Evolutionary conservation across 768 basidiomycete genomes (phyloP).

Genomic region (Lyophyllum atratum): DNA sequence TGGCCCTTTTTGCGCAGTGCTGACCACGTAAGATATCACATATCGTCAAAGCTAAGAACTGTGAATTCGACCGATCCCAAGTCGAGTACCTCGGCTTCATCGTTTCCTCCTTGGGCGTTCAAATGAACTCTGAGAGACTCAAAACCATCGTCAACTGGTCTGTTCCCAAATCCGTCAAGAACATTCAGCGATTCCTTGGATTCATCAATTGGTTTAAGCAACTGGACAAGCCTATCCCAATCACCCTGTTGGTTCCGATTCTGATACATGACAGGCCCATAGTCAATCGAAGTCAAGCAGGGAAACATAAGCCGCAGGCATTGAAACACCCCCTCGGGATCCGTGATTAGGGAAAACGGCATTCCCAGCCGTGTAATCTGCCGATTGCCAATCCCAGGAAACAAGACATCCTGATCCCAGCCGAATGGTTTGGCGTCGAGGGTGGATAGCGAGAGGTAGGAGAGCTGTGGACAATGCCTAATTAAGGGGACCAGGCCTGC

Average conservation of each 20-base stretch:
- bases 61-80: constrained; percentile 26
- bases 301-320: neutral
- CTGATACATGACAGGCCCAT: no score
- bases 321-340: neutral
- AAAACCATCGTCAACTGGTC: constrained; percentile 36
- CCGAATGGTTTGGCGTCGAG: neutral
- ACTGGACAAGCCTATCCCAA: no score
- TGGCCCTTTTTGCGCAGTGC: no score
- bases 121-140: constrained; percentile 42
- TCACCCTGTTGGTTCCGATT: no score
- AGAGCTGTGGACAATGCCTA: neutral
- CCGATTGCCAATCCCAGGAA: neutral
- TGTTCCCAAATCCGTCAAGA: constrained; percentile 25
- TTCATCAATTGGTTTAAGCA: constrained; percentile 33
- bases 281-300: neutral
- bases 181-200: constrained; percentile 36
- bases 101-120: constrained; percentile 37
- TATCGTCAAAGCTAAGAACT: constrained; percentile 41
- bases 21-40: no score
- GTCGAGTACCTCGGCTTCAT: no score
- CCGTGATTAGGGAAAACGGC: neutral
- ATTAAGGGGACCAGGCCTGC: neutral
- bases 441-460: neutral
- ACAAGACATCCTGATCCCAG: neutral
- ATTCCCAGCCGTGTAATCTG: neutral